Conservation (phyloP, 1,284 basidiomycete genomes). For the Moesziomyces parantarcticus region DNA sequence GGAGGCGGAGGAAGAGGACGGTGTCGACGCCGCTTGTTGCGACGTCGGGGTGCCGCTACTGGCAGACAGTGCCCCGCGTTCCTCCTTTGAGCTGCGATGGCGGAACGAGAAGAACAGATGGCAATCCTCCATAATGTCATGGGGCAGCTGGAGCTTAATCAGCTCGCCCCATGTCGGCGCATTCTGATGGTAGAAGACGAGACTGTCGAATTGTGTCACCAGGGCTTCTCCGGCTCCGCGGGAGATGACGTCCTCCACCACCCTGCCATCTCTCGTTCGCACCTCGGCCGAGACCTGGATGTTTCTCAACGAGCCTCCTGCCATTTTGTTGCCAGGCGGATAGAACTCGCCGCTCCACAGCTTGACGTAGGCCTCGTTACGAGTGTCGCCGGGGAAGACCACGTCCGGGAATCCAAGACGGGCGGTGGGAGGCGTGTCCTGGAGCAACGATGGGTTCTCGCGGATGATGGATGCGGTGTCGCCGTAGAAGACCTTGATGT, state of each 20-base stretch:
- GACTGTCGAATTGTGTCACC: slow-evolving; percentile 84
- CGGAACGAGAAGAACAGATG: slow-evolving; percentile 95
- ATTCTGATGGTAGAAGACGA: slow-evolving; percentile 73
- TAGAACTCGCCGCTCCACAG: slow-evolving; percentile 65
- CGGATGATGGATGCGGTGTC: slow-evolving; percentile 79
- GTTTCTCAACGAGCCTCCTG: slow-evolving; percentile 70
- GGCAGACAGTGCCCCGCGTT: slow-evolving; percentile 29
- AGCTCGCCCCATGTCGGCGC: slow-evolving; percentile 91
- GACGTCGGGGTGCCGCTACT: slow-evolving; percentile 15
- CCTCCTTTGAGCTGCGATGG: slow-evolving; percentile 74
- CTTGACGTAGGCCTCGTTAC: slow-evolving; percentile 92
- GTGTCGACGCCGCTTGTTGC: slow-evolving; percentile 4
- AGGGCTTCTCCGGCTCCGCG: slow-evolving; percentile 86
- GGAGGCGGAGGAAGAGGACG: slow-evolving; percentile 21
- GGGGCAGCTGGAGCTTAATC: slow-evolving; percentile 83
- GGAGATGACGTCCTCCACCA: slow-evolving; percentile 80
- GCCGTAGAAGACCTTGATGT: slow-evolving; percentile 88
- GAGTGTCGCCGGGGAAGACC: slow-evolving; percentile 88
- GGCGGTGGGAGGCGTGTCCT: slow-evolving; percentile 82
- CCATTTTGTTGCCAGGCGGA: slow-evolving; percentile 55
- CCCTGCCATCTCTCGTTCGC: slow-evolving; percentile 79
- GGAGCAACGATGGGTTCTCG: slow-evolving; percentile 87
- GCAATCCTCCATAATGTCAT: slow-evolving; percentile 78
- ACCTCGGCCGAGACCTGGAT: slow-evolving; percentile 92
- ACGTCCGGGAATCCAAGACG: slow-evolving; percentile 97